phyloP scores from a whole-genome alignment of 2,329 filamentous ascomycete genomes.

The Aspergillus versicolor region DNA sequence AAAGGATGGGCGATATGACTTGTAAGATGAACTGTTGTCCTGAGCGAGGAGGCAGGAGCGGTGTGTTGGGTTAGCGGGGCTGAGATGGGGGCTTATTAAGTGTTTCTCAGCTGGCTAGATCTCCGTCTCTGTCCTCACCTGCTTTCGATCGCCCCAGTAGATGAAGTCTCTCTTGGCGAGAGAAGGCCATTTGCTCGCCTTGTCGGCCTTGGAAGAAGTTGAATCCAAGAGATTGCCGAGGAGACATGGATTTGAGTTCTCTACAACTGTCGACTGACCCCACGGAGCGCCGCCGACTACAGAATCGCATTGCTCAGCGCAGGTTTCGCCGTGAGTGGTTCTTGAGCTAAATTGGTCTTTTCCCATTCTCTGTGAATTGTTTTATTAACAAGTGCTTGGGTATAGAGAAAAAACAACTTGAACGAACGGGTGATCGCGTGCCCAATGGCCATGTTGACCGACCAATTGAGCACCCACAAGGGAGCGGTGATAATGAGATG shows the following conservation, averaged over 20 bases:
- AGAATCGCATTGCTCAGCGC: conserved; percentile 9
- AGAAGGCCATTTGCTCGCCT: neutral
- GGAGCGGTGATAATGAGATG: neutral
- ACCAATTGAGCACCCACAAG: neutral
- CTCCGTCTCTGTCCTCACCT: neutral
- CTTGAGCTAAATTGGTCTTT: too few species aligned
- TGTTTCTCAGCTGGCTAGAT: neutral
- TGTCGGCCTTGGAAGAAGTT: neutral
- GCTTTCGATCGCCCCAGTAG: neutral
- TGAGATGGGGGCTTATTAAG: conserved; percentile 1
- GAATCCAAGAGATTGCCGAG: neutral
- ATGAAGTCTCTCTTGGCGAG: neutral
- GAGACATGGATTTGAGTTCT: neutral
- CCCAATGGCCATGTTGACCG: neutral
- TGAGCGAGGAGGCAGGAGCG: conserved; percentile 23
- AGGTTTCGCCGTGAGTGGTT: conserved; percentile 5
- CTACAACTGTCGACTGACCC: neutral
- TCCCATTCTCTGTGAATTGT: too few species aligned
- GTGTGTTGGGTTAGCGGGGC: conserved; percentile 22
- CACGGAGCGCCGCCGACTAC: conserved; percentile 5
- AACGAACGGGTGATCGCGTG: neutral
- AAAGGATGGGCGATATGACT: conserved; percentile 6
- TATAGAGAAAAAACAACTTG: neutral
- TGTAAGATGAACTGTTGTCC: neutral
- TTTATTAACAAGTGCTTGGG: too few species aligned